phyloP scores from a whole-genome alignment of 2,329 filamentous ascomycete genomes.

The Chrysoporthe cubensis region DNA sequence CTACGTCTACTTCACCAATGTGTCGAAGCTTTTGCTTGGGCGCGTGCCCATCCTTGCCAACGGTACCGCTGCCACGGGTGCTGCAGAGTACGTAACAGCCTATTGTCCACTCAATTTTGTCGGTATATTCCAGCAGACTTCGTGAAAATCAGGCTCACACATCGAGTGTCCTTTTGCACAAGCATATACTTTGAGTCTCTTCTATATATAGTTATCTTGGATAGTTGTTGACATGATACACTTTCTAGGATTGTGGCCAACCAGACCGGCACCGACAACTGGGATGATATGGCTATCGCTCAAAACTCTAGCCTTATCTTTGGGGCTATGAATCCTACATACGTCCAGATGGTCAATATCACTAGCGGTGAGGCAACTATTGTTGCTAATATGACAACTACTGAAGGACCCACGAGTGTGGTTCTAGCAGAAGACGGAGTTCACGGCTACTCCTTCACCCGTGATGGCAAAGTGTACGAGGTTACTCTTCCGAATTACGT shows the following conservation, averaged over 20 bases:
- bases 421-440: conserved; percentile 11
- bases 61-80: conserved; percentile 10
- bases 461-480: conserved; percentile 3
- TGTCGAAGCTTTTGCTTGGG: conserved; percentile 17
- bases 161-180: not conserved
- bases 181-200: not conserved
- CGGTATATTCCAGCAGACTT: not conserved
- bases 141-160: not conserved
- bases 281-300: conserved; percentile 18
- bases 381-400: conserved; percentile 8
- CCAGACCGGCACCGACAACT: conserved; percentile 3
- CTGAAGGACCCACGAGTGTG: conserved; percentile 19
- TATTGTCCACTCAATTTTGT: not conserved
- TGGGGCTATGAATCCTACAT: conserved; percentile 15
- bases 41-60: conserved; percentile 22
- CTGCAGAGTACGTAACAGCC: conserved; percentile 3
- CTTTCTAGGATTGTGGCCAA: conserved; percentile 8
- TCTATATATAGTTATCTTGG: not conserved
- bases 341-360: conserved; percentile 8
- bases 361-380: conserved; percentile 7
- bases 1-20: conserved; percentile 28
- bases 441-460: conserved; percentile 1
- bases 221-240: not conserved
- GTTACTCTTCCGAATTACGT: conserved; percentile 1
- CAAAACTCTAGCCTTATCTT: conserved; percentile 9